These are phyloP conservation scores for Claviceps sp. DNA, from an alignment of 2,329 filamentous ascomycete species.

Conservation along the genomic window DNA sequence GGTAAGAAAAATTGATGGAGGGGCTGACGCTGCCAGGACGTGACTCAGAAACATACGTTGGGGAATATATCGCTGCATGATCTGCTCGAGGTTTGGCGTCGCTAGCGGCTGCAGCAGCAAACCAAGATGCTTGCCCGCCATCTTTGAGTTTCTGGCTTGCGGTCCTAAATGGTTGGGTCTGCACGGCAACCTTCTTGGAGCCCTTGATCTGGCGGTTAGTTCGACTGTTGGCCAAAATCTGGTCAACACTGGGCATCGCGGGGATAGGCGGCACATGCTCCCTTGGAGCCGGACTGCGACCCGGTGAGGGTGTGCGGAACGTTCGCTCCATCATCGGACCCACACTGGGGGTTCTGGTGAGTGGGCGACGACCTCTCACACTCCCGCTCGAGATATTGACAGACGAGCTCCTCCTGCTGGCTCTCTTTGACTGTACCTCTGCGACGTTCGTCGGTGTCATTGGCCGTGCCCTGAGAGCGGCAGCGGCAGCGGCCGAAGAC, in stretches of 20 bases:
- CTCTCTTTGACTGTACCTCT: slow-evolving; percentile 79
- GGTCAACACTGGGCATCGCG: slow-evolving; percentile 43
- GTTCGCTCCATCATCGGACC: slow-evolving; percentile 82
- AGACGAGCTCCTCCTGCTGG: slow-evolving; percentile 58
- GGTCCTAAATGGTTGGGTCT: slow-evolving; percentile 35
- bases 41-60: slow-evolving; percentile 17
- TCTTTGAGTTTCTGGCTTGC: slow-evolving; percentile 38
- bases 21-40: slow-evolving; percentile 34
- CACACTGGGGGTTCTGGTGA: slow-evolving; percentile 55
- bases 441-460: slow-evolving; percentile 67
- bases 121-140: slow-evolving; percentile 32
- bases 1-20: slow-evolving; percentile 48
- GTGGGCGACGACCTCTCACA: slow-evolving; percentile 24
- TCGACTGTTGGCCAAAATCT: slow-evolving; percentile 12
- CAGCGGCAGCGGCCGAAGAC: slow-evolving; percentile 75
- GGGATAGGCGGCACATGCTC: slow-evolving; percentile 58
- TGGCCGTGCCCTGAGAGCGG: slow-evolving; percentile 67
- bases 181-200: slow-evolving; percentile 26
- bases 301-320: slow-evolving; percentile 63
- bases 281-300: slow-evolving; percentile 27
- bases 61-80: slow-evolving; percentile 24
- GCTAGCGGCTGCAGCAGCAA: slow-evolving; percentile 29
- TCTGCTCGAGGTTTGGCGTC: slow-evolving; percentile 33
- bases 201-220: slow-evolving; percentile 16
- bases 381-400: slow-evolving; percentile 50